phyloP scores from a whole-genome alignment of 2,329 filamentous ascomycete species.

The Hypoxylon sp. region DNA sequence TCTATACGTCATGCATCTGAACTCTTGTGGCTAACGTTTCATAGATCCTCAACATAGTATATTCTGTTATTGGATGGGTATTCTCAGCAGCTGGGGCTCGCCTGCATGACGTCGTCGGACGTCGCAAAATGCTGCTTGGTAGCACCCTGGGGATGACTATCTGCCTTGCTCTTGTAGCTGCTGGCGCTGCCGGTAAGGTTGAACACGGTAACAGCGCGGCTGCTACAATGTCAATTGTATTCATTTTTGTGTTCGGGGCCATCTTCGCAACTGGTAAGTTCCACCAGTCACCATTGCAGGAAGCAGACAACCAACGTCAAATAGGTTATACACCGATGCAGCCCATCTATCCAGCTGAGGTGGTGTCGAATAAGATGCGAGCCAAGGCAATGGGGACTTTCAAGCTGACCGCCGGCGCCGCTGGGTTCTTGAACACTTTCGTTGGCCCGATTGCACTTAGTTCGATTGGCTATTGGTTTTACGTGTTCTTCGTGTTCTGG shows the following conservation, averaged over 20 bases:
- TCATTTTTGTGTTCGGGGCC: conserved; percentile 57
- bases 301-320: conserved; percentile 11
- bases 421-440: conserved; percentile 55
- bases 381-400: conserved; percentile 56
- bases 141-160: conserved; percentile 55
- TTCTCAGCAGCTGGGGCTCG: conserved; percentile 55
- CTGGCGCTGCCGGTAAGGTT: conserved; percentile 53
- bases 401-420: conserved; percentile 54
- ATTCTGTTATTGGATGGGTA: conserved; percentile 56
- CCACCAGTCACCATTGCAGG: background rate
- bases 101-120: conserved; percentile 57
- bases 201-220: conserved; percentile 53
- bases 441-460: conserved; percentile 50
- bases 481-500: conserved; percentile 55
- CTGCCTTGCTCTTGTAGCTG: conserved; percentile 55
- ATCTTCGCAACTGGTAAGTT: conserved; percentile 49
- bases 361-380: conserved; percentile 55
- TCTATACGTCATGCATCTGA: background rate
- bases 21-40: background rate
- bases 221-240: conserved; percentile 54
- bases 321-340: conserved; percentile 56
- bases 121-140: conserved; percentile 55
- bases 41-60: conserved; percentile 55
- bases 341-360: conserved; percentile 55
- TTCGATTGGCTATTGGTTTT: conserved; percentile 54